phyloP scores from a whole-genome alignment of 148 eudicot genomes.

The Cornus kousa region DNA sequence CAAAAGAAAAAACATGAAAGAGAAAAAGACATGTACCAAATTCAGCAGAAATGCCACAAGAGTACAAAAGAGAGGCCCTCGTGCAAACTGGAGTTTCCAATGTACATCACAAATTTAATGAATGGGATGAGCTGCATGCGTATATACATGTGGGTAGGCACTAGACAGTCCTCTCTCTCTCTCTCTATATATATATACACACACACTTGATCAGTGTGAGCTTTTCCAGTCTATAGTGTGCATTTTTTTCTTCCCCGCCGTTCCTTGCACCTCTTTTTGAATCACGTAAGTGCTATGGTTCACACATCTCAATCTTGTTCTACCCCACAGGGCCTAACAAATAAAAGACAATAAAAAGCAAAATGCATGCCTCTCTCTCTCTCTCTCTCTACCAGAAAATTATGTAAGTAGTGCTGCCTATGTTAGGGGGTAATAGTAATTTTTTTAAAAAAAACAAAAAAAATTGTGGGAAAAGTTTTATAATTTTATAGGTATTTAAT shows the following conservation, averaged over 20 bases:
- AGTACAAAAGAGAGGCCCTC: slow-evolving; percentile 60
- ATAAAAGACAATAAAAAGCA: too few species aligned
- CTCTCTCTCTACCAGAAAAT: too few species aligned
- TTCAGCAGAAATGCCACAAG: slow-evolving; percentile 37
- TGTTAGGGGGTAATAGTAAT: too few species aligned
- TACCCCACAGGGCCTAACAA: not conserved
- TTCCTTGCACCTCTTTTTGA: slow-evolving; percentile 27
- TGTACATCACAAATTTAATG: slow-evolving; percentile 32
- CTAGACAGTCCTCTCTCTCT: slow-evolving; percentile 27
- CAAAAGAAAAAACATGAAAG: slow-evolving; percentile 17
- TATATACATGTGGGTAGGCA: slow-evolving; percentile 36
- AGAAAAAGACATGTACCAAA: slow-evolving; percentile 11
- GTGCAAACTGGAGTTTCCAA: slow-evolving; percentile 54
- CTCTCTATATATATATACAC: not conserved
- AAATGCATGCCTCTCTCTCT: too few species aligned
- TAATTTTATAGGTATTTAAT: too few species aligned
- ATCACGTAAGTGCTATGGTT: not conserved
- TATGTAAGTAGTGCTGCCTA: too few species aligned
- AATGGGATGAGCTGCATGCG: slow-evolving; percentile 15
- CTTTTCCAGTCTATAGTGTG: not conserved
- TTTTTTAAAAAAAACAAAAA: too few species aligned
- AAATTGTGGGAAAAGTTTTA: too few species aligned
- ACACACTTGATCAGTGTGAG: not conserved
- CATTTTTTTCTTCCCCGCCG: slow-evolving; percentile 8
- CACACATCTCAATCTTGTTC: slow-evolving; percentile 14